Evolutionary conservation across 164 flowering plant genomes (phyloP).

Genomic region (Vitis amurensis): DNA sequence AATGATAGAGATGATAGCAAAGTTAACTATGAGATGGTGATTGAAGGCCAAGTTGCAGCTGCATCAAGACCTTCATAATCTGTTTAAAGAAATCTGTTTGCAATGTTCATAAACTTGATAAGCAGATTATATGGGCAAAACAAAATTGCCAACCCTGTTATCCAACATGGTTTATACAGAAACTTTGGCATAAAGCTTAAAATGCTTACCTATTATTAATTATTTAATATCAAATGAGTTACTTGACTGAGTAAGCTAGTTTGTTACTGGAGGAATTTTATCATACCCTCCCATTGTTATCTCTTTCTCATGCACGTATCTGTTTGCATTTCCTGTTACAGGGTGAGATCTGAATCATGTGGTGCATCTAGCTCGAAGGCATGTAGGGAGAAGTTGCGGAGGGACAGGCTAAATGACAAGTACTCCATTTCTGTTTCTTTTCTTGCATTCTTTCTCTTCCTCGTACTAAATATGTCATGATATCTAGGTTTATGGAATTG

Average conservation of each 20-base stretch:
- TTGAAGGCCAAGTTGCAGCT: too few species aligned
- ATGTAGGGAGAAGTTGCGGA: conserved; percentile 59
- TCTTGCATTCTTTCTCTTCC: background rate
- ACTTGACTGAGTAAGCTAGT: background rate
- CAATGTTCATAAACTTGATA: too few species aligned
- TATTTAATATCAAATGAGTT: too few species aligned
- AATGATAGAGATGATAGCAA: too few species aligned
- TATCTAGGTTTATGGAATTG: conserved; percentile 75
- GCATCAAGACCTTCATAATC: too few species aligned
- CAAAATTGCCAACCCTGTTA: too few species aligned
- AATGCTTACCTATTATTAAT: too few species aligned
- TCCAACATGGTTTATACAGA: too few species aligned
- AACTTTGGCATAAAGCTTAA: too few species aligned
- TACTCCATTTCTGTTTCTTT: conserved; percentile 18
- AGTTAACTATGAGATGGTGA: too few species aligned
- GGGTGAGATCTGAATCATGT: conserved; percentile 51
- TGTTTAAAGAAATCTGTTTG: too few species aligned
- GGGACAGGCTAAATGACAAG: conserved; percentile 70
- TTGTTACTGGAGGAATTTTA: background rate
- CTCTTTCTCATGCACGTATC: background rate
- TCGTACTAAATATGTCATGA: conserved; percentile 7
- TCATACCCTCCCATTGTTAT: background rate
- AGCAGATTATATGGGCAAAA: too few species aligned
- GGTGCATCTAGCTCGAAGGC: conserved; percentile 58
- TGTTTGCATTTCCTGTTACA: conserved; percentile 16